These are phyloP conservation scores for Boletus rex-veris DNA, from an alignment of 768 basidiomycete species.

Conservation along the genomic window DNA sequence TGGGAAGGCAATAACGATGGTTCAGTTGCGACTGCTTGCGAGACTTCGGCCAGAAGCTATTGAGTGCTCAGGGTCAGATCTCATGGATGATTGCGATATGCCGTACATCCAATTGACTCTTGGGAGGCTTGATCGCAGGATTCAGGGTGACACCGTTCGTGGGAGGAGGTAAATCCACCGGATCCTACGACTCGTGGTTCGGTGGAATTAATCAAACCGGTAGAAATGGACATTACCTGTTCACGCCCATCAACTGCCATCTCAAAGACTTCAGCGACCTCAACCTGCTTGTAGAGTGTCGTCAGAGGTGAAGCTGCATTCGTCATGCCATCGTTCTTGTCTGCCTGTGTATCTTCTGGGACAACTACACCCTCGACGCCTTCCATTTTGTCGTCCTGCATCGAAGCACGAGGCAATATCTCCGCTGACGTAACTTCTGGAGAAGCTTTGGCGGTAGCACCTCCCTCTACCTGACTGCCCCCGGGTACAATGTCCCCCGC, in stretches of 20 bases:
- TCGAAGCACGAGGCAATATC: not conserved
- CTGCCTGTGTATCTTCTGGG: not conserved
- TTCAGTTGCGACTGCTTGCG: conserved; percentile 29
- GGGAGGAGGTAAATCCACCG: not conserved
- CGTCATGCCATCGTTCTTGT: not conserved
- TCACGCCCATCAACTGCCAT: conserved; percentile 18
- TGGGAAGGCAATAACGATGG: conserved; percentile 26
- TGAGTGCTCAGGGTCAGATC: conserved; percentile 17
- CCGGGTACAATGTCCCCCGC: not conserved
- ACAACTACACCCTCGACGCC: conserved; percentile 10
- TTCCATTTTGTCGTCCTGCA: conserved; percentile 17
- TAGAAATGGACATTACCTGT: conserved; percentile 19
- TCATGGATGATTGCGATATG: conserved; percentile 6
- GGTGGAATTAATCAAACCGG: not conserved
- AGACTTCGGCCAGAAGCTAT: conserved; percentile 28
- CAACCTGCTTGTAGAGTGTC: conserved; percentile 1
- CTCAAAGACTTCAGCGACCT: conserved; percentile 1
- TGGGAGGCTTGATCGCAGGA: conserved; percentile 14
- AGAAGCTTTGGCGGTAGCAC: not conserved
- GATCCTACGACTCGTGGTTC: conserved; percentile 8
- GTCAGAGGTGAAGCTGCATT: not conserved
- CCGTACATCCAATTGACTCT: conserved; percentile 29
- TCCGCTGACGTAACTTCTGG: not conserved
- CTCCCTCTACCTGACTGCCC: not conserved
- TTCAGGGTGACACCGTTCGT: conserved; percentile 1